These are phyloP conservation scores for Fusarium sulawesiense DNA, from an alignment of 2,329 filamentous ascomycete genomes.

Conservation along the genomic window DNA sequence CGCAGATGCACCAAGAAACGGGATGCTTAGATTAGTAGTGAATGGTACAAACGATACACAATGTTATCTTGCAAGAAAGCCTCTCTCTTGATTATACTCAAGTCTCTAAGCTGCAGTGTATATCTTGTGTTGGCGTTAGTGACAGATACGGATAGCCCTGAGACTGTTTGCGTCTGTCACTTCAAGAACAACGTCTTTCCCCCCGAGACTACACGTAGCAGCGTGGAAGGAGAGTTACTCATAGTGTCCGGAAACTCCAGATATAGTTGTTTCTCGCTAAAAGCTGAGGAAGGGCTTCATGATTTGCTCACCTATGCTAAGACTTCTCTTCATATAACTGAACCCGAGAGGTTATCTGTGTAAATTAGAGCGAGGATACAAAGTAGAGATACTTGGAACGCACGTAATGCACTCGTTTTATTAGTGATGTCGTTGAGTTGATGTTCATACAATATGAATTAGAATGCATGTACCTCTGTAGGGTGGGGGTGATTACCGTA, in stretches of 20 bases:
- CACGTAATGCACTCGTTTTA: background rate
- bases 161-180: background rate
- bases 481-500: background rate
- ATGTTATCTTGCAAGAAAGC: background rate
- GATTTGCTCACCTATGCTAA: background rate
- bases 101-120: background rate
- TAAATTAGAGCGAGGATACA: too few relatives aligned
- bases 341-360: background rate
- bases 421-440: background rate
- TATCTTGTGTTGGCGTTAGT: background rate
- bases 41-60: background rate
- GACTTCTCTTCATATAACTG: background rate
- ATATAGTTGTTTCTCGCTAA: background rate
- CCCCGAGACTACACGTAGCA: too few relatives aligned
- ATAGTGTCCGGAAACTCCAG: background rate
- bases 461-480: background rate
- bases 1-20: background rate
- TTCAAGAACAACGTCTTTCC: background rate
- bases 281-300: background rate
- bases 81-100: background rate
- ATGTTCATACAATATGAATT: background rate
- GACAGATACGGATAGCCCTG: background rate
- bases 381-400: too few relatives aligned
- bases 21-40: background rate
- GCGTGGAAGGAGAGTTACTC: background rate